These are phyloP conservation scores for Claviceps sp. DNA, from an alignment of 2,329 filamentous ascomycete genomes.

Conservation along the genomic window DNA sequence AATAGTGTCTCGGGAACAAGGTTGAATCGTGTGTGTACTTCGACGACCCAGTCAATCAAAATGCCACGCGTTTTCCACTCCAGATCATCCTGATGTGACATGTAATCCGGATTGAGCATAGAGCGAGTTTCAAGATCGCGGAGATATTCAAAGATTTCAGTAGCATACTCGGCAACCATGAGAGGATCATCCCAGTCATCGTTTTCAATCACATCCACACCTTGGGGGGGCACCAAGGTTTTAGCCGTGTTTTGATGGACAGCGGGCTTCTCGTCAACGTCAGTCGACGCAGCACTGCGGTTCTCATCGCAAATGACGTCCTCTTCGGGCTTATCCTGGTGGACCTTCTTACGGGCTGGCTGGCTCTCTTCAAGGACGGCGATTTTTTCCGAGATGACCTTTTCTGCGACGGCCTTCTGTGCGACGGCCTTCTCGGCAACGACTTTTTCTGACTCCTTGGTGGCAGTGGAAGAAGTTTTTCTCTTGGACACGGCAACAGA, in stretches of 20 bases:
- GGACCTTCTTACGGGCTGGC: constrained; percentile 52
- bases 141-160: constrained; percentile 94
- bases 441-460: constrained; percentile 42
- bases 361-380: constrained; percentile 45
- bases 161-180: constrained; percentile 96
- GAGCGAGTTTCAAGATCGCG: constrained; percentile 68
- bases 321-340: constrained; percentile 19
- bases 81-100: constrained; percentile 84
- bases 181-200: constrained; percentile 89
- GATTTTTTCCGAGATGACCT: too few relatives aligned
- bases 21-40: constrained; percentile 94
- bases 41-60: constrained; percentile 93
- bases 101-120: constrained; percentile 84
- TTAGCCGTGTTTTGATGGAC: constrained; percentile 1
- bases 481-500: constrained; percentile 56
- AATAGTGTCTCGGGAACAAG: constrained; percentile 93
- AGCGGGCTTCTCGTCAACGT: constrained; percentile 17
- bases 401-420: too few relatives aligned
- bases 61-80: constrained; percentile 99
- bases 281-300: constrained; percentile 14
- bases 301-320: constrained; percentile 35
- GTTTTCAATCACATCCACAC: constrained; percentile 41
- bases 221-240: neutral
- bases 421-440: constrained; percentile 8
- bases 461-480: constrained; percentile 37